A percentile compares a stretch with the other conserved stretches of the same genome.
phyloP scores from a whole-genome alignment of 345 rosid genomes.

The Euphorbia pulcherrima region DNA sequence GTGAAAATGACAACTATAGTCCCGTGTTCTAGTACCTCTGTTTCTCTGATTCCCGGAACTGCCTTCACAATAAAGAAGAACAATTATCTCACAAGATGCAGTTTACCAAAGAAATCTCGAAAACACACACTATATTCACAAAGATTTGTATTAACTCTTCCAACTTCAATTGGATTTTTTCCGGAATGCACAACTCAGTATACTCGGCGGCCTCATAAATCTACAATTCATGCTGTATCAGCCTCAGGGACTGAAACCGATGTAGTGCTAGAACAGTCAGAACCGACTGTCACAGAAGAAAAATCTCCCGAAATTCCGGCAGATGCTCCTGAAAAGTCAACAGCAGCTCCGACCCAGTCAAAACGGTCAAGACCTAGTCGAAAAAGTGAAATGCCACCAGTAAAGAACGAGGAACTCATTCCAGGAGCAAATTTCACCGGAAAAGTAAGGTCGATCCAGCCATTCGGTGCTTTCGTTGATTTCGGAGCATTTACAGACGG shows the following conservation, averaged over 20 bases:
- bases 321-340: slow-evolving; percentile 30
- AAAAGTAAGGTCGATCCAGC: slow-evolving; percentile 84
- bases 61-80: slow-evolving; percentile 41
- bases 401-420: slow-evolving; percentile 72
- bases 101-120: slow-evolving; percentile 43
- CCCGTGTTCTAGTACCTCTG: slow-evolving; percentile 54
- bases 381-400: slow-evolving; percentile 77
- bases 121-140: slow-evolving; percentile 27
- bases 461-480: slow-evolving; percentile 85
- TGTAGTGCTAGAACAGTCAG: slow-evolving; percentile 62
- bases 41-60: slow-evolving; percentile 54
- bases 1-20: slow-evolving; percentile 55
- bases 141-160: slow-evolving; percentile 43
- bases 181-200: slow-evolving; percentile 37
- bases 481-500: slow-evolving; percentile 94
- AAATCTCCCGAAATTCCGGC: slow-evolving; percentile 34
- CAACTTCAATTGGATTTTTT: slow-evolving; percentile 47
- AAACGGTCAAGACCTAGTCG: slow-evolving; percentile 49
- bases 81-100: slow-evolving; percentile 38
- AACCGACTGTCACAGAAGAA: slow-evolving; percentile 43
- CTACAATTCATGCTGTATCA: slow-evolving; percentile 23
- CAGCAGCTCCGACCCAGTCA: slow-evolving; percentile 35
- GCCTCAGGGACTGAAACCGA: slow-evolving; percentile 55
- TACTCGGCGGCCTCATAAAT: slow-evolving; percentile 36
- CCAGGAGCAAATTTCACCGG: slow-evolving; percentile 79